Evolutionary conservation across 2,329 filamentous ascomycete genomes (phyloP).

Genomic region (Diaporthe vaccinii): DNA sequence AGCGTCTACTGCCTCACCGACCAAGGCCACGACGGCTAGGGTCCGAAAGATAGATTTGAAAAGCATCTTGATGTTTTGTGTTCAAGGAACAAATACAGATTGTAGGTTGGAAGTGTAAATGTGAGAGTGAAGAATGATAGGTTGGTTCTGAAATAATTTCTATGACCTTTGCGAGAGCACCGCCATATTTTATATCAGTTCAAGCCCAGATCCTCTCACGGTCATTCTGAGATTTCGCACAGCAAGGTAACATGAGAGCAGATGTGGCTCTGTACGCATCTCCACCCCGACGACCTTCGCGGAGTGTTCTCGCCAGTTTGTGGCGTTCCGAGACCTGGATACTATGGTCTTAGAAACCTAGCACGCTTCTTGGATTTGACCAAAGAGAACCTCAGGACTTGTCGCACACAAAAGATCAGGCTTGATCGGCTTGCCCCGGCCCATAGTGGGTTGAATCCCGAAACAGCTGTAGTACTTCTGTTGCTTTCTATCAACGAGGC

Average conservation of each 20-base stretch:
- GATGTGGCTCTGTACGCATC: neutral
- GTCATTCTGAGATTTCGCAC: neutral
- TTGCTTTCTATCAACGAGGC: neutral
- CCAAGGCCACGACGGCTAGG: neutral
- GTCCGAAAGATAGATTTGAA: neutral
- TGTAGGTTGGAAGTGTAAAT: neutral
- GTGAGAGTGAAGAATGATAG: neutral
- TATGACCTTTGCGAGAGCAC: neutral
- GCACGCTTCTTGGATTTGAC: neutral
- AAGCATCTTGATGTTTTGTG: neutral
- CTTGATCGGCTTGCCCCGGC: neutral
- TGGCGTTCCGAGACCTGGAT: neutral
- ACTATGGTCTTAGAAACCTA: neutral
- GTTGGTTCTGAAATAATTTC: neutral
- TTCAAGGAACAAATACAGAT: neutral
- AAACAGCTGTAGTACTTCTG: neutral
- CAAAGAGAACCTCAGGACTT: neutral
- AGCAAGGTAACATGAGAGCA: neutral
- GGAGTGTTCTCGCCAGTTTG: neutral
- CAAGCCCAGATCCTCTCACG: neutral
- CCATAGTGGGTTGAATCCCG: neutral
- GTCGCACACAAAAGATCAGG: neutral
- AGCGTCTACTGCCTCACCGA: neutral
- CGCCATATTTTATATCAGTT: neutral
- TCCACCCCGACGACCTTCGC: neutral